A percentile compares a stretch with the other conserved stretches of the same genome.
These are phyloP conservation scores for Pythium aquatile DNA, from an alignment of 352 stramenopile species.

Conservation along the genomic window DNA sequence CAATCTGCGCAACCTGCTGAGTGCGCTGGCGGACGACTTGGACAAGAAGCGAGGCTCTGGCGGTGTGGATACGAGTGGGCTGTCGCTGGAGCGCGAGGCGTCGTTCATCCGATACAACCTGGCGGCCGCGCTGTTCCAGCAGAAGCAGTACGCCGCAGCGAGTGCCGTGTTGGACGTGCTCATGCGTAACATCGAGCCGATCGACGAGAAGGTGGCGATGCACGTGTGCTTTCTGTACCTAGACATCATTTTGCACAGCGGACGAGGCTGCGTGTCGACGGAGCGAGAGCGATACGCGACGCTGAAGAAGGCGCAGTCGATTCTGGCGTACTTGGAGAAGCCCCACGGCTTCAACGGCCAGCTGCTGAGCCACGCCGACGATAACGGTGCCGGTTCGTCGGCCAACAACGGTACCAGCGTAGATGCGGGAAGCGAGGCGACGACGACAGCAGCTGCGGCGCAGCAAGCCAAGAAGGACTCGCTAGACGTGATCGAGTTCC, in stretches of 20 bases:
- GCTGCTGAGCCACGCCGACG: slow-evolving; percentile 42
- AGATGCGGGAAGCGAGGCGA: slow-evolving; percentile 30
- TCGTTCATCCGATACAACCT: slow-evolving; percentile 92
- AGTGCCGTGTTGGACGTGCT: slow-evolving; percentile 82
- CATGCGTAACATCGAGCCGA: slow-evolving; percentile 87
- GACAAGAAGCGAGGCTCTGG: slow-evolving; percentile 41
- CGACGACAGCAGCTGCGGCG: slow-evolving; percentile 36
- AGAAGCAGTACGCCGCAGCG: slow-evolving; percentile 90
- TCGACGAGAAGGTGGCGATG: slow-evolving; percentile 91
- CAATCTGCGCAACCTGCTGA: slow-evolving; percentile 61
- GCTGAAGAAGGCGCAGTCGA: slow-evolving; percentile 82
- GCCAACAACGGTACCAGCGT: slow-evolving; percentile 17
- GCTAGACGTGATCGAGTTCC: slow-evolving; percentile 82
- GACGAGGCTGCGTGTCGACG: slow-evolving; percentile 76
- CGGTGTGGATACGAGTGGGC: slow-evolving; percentile 19
- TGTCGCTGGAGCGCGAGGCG: slow-evolving; percentile 81
- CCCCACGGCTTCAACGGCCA: slow-evolving; percentile 88
- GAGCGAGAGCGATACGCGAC: slow-evolving; percentile 67
- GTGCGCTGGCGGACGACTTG: slow-evolving; percentile 32
- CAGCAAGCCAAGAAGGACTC: slow-evolving; percentile 55
- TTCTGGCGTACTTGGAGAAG: slow-evolving; percentile 89
- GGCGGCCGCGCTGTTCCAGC: slow-evolving; percentile 80
- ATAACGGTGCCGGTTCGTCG: neutral
- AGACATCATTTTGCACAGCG: slow-evolving; percentile 90
- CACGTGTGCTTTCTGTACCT: slow-evolving; percentile 93